Percentiles rank a stretch among this genome's conserved stretches.
Evolutionary conservation across 176 grass and related monocot genomes (phyloP).

Genomic region (Areca catechu): DNA sequence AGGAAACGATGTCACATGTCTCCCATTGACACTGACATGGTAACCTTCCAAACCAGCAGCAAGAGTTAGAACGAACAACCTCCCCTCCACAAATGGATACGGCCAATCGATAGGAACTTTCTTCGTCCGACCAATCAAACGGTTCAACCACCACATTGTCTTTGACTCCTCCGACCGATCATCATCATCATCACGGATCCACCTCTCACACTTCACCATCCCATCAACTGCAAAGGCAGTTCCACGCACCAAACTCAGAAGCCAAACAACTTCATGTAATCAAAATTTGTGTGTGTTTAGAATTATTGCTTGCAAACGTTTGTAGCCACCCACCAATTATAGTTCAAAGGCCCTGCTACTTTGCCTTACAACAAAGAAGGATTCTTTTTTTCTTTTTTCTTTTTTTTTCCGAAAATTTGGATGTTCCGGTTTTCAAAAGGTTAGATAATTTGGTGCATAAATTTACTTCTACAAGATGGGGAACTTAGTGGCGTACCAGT

Average conservation of each 20-base stretch:
- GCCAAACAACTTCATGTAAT: neutral
- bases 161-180: slow-evolving; percentile 49
- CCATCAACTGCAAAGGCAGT: slow-evolving; percentile 59
- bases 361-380: neutral
- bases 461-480: too few relatives aligned
- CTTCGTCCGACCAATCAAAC: slow-evolving; percentile 70
- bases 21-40: slow-evolving; percentile 80
- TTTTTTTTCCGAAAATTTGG: too few relatives aligned
- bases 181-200: slow-evolving; percentile 73
- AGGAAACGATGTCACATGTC: slow-evolving; percentile 84
- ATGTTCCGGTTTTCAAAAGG: too few relatives aligned
- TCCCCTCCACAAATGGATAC: slow-evolving; percentile 77
- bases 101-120: slow-evolving; percentile 73
- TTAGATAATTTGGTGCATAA: too few relatives aligned
- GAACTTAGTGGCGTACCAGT: slow-evolving; percentile 30
- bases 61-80: slow-evolving; percentile 83
- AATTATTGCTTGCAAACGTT: too few relatives aligned
- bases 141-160: slow-evolving; percentile 75
- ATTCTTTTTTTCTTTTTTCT: neutral
- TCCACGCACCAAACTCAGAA: slow-evolving; percentile 8
- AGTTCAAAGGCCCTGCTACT: neutral
- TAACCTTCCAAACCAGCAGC: slow-evolving; percentile 91
- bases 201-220: slow-evolving; percentile 80
- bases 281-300: too few relatives aligned
- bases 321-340: too few relatives aligned